Conservation (phyloP, 441 rosid genomes). For the Gossypium gossypioides region DNA sequence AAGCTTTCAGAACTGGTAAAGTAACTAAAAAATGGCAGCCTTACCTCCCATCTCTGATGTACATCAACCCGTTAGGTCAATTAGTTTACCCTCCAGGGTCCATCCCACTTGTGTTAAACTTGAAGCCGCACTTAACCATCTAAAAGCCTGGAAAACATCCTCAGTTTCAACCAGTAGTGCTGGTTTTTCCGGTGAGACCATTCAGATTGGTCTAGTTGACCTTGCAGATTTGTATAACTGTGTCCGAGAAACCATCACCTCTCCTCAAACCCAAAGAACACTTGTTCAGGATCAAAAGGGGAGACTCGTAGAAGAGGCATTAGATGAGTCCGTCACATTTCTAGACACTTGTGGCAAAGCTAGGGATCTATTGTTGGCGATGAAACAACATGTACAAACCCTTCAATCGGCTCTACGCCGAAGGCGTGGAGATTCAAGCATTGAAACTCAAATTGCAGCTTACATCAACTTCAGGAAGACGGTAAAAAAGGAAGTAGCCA, state of each 20-base stretch:
- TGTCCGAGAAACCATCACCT: constrained; percentile 34
- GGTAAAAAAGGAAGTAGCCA: constrained; percentile 32
- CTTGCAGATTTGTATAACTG: constrained; percentile 41
- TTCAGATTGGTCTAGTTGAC: constrained; percentile 33
- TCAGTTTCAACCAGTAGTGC: not conserved
- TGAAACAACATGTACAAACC: constrained; percentile 39
- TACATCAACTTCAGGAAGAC: constrained; percentile 43
- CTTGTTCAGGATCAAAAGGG: constrained; percentile 24
- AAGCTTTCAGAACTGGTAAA: constrained; percentile 10
- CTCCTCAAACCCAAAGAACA: constrained; percentile 29
- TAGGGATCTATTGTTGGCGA: constrained; percentile 38
- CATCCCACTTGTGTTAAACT: constrained; percentile 44
- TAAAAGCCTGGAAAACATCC: constrained; percentile 29
- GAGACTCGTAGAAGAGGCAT: constrained; percentile 32
- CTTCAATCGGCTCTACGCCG: constrained; percentile 55
- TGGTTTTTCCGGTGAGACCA: constrained; percentile 18
- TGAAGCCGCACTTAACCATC: constrained; percentile 33
- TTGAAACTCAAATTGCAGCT: constrained; percentile 30
- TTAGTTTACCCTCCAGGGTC: constrained; percentile 64
- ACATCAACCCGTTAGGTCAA: constrained; percentile 48
- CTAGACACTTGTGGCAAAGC: constrained; percentile 44
- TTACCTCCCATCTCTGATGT: constrained; percentile 20
- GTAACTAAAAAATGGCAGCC: constrained; percentile 25
- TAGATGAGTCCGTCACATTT: constrained; percentile 47
- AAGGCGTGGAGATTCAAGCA: constrained; percentile 30